Conservation (phyloP, 2,329 filamentous ascomycete genomes). For the Aspergillus spinulosporus region DNA sequence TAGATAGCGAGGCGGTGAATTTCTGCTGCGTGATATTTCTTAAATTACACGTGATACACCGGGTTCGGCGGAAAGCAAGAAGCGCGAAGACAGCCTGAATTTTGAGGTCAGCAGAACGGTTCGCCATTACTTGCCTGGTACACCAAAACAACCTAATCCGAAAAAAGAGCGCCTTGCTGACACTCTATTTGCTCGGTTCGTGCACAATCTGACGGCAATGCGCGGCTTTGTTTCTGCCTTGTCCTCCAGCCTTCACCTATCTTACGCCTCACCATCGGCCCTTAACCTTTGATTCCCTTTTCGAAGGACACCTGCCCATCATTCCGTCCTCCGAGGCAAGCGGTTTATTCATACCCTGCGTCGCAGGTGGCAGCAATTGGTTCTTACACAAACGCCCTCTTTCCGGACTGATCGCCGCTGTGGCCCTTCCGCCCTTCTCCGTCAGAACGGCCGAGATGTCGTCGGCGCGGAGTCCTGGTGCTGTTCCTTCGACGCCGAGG, state of each 20-base stretch:
- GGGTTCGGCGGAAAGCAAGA: constrained; percentile 16
- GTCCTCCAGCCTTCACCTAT: constrained; percentile 7
- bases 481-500: constrained; percentile 75
- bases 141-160: neutral
- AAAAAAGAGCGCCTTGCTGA: neutral
- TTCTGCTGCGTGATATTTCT: constrained; percentile 19
- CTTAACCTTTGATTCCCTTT: constrained; percentile 5
- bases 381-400: constrained; percentile 24
- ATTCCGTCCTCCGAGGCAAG: constrained; percentile 33
- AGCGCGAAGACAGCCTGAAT: neutral
- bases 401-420: constrained; percentile 27
- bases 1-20: constrained; percentile 35
- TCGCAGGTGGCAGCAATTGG: constrained; percentile 25
- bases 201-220: constrained; percentile 17
- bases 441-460: constrained; percentile 41
- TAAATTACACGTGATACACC: constrained; percentile 19
- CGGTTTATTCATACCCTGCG: constrained; percentile 22
- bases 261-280: constrained; percentile 9
- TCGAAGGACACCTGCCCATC: constrained; percentile 32
- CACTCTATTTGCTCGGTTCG: constrained; percentile 6
- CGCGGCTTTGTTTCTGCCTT: constrained; percentile 20
- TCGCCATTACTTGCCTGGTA: constrained; percentile 1
- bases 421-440: constrained; percentile 53
- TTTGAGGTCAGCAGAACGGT: constrained; percentile 10
- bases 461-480: constrained; percentile 45